Percentiles rank a stretch among this genome's conserved stretches.
Evolutionary conservation across 441 rosid species (phyloP).

Genomic region (Adansonia rubrostipa): DNA sequence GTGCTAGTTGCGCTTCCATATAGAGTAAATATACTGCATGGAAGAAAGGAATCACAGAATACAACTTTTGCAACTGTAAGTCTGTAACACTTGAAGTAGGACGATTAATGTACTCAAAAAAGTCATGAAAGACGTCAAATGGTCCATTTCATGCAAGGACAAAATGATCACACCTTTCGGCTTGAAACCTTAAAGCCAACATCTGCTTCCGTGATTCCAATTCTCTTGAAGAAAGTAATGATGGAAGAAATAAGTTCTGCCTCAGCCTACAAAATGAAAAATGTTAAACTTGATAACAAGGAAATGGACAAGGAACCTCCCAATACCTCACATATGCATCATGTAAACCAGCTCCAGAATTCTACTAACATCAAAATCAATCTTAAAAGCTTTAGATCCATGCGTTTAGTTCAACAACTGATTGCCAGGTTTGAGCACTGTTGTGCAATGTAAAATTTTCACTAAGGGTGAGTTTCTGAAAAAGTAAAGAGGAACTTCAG

Average conservation of each 20-base stretch:
- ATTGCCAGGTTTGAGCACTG: neutral
- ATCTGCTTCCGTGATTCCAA: slow-evolving; percentile 81
- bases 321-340: slow-evolving; percentile 4
- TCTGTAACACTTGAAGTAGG: neutral
- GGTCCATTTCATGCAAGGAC: slow-evolving; percentile 9
- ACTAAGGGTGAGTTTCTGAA: neutral
- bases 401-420: neutral
- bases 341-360: neutral
- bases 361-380: neutral
- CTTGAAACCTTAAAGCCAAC: slow-evolving; percentile 92
- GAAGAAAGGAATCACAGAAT: neutral
- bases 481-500: neutral
- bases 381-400: neutral
- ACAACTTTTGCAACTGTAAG: neutral
- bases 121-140: neutral
- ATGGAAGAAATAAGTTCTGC: slow-evolving; percentile 88
- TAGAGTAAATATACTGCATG: neutral
- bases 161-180: slow-evolving; percentile 63
- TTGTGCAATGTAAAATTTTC: neutral
- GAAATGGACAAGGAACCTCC: slow-evolving; percentile 12
- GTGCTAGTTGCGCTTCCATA: neutral
- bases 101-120: neutral
- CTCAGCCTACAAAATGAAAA: slow-evolving; percentile 63
- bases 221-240: slow-evolving; percentile 70
- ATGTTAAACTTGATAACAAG: slow-evolving; percentile 11